Conservation (phyloP, 1,284 basidiomycete species). For the Boletus mariae region DNA sequence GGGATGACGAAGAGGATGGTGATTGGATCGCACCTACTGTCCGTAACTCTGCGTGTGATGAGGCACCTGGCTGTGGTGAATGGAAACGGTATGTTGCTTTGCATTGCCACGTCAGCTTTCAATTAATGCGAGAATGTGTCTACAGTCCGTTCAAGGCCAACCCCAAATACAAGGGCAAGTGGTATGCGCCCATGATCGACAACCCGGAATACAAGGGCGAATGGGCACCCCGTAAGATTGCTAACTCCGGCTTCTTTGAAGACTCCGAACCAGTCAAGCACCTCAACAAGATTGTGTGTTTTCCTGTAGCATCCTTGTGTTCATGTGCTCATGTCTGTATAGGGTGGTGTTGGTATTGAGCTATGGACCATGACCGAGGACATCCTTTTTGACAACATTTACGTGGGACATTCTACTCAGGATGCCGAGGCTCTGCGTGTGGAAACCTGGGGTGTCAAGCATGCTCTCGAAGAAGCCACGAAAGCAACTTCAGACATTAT, state of each 20-base stretch:
- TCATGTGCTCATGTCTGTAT: conserved; percentile 9
- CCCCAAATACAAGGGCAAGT: conserved; percentile 94
- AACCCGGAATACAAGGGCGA: conserved; percentile 98
- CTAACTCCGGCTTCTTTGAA: conserved; percentile 92
- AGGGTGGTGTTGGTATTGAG: conserved; percentile 94
- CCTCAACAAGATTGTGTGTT: conserved; percentile 76
- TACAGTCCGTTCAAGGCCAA: conserved; percentile 81
- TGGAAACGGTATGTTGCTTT: conserved; percentile 65
- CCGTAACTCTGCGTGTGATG: conserved; percentile 86
- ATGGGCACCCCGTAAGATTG: conserved; percentile 90
- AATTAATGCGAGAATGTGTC: conserved; percentile 9
- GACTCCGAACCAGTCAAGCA: conserved; percentile 82
- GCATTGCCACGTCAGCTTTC: background rate
- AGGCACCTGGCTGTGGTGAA: conserved; percentile 90
- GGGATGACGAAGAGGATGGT: conserved; percentile 99
- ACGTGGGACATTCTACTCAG: conserved; percentile 82
- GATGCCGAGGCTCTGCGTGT: conserved; percentile 80
- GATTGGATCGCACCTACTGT: conserved; percentile 94
- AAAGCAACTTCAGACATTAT: conserved; percentile 42
- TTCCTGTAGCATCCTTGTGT: background rate
- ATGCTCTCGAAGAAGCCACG: conserved; percentile 55
- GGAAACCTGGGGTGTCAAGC: conserved; percentile 86
- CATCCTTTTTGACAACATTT: conserved; percentile 94
- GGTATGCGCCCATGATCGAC: conserved; percentile 90
- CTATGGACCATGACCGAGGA: conserved; percentile 99